A percentile compares a stretch with the other conserved stretches of the same genome.
Evolutionary conservation across 2,329 filamentous ascomycete species (phyloP).

Genomic region (Knufia fluminis): DNA sequence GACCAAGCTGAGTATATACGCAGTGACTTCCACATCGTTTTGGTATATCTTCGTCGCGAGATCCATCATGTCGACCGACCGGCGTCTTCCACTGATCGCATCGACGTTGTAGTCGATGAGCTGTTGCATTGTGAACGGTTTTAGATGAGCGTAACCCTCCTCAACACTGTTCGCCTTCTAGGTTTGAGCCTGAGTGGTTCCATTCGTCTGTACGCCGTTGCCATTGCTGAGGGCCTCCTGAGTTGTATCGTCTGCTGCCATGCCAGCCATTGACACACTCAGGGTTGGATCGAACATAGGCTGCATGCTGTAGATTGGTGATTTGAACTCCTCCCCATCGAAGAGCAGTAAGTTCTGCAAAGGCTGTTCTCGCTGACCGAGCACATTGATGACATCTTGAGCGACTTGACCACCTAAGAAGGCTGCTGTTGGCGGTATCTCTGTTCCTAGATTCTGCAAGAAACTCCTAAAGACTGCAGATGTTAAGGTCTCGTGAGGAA

Average conservation of each 20-base stretch:
- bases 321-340: slow-evolving; percentile 71
- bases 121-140: neutral
- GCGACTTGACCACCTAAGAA: slow-evolving; percentile 84
- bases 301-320: slow-evolving; percentile 72
- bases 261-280: slow-evolving; percentile 16
- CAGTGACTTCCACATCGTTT: neutral
- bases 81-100: neutral
- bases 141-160: neutral
- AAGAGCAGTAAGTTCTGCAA: slow-evolving; percentile 93
- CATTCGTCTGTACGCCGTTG: neutral
- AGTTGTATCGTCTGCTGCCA: neutral
- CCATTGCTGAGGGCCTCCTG: neutral
- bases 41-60: neutral
- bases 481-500: slow-evolving; percentile 58
- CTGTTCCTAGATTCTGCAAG: slow-evolving; percentile 72
- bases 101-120: neutral
- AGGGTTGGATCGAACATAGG: slow-evolving; percentile 43
- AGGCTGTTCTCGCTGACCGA: slow-evolving; percentile 83
- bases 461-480: slow-evolving; percentile 73
- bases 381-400: slow-evolving; percentile 94
- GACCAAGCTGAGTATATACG: too few relatives aligned
- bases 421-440: slow-evolving; percentile 78
- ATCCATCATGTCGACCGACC: neutral
- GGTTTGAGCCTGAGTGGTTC: neutral
- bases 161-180: neutral